These are phyloP conservation scores for Colletotrichum chlorophyti DNA, from an alignment of 2,329 filamentous ascomycete species.

Conservation along the genomic window DNA sequence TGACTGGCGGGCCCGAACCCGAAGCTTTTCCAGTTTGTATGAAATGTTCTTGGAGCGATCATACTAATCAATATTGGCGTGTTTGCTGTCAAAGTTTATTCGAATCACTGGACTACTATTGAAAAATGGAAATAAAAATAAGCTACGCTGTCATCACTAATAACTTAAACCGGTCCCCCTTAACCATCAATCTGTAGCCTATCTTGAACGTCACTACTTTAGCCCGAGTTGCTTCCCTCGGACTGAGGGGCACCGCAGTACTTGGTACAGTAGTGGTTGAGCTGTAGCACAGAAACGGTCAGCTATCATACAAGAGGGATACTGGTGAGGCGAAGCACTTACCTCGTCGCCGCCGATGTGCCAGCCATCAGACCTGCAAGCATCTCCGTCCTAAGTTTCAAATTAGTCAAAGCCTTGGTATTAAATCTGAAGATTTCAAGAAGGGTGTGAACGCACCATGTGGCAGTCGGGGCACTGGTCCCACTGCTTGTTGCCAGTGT, in stretches of 20 bases:
- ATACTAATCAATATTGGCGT: too few relatives aligned
- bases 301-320: not conserved
- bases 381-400: constrained; percentile 1
- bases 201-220: not conserved
- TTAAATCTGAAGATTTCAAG: too few relatives aligned
- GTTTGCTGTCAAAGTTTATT: too few relatives aligned
- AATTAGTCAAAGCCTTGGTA: too few relatives aligned
- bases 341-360: constrained; percentile 29
- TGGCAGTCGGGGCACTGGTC: constrained; percentile 26
- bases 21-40: too few relatives aligned
- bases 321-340: too few relatives aligned
- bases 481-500: constrained; percentile 29
- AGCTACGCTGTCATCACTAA: too few relatives aligned
- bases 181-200: not conserved
- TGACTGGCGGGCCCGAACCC: too few relatives aligned
- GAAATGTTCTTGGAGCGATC: too few relatives aligned
- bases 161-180: too few relatives aligned
- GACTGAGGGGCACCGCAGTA: constrained; percentile 23
- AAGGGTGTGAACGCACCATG: not conserved
- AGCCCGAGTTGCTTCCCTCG: constrained; percentile 3
- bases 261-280: constrained; percentile 28
- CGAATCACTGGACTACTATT: too few relatives aligned
- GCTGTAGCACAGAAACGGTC: not conserved
- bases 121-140: too few relatives aligned
- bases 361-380: constrained; percentile 17